Conservation (phyloP, 805 yeast species). For the Peterozyma toletana region DNA sequence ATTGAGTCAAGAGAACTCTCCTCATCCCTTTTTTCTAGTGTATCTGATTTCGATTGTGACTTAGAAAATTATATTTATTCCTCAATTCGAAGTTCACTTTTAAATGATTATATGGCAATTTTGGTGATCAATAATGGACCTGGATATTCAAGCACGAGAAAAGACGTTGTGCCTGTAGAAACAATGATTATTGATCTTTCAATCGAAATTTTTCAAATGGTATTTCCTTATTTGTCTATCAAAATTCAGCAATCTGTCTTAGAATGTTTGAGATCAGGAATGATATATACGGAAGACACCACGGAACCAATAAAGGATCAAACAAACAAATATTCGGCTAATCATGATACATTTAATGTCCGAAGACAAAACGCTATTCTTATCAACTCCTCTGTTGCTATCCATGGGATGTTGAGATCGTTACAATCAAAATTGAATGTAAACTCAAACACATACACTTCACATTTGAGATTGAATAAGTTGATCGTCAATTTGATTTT, state of each 20-base stretch:
- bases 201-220: slow-evolving; percentile 63
- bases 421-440: slow-evolving; percentile 16
- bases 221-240: slow-evolving; percentile 64
- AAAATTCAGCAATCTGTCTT: slow-evolving; percentile 85
- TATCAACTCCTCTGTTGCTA: slow-evolving; percentile 56
- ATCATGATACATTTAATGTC: slow-evolving; percentile 4
- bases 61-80: slow-evolving; percentile 23
- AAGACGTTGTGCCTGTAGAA: slow-evolving; percentile 33
- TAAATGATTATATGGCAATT: slow-evolving; percentile 32
- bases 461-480: slow-evolving; percentile 13
- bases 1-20: slow-evolving; percentile 23
- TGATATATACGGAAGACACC: slow-evolving; percentile 34
- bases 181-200: slow-evolving; percentile 68
- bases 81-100: slow-evolving; percentile 32
- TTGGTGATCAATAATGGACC: slow-evolving; percentile 9
- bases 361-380: slow-evolving; percentile 37
- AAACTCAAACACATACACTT: background rate
- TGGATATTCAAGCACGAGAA: slow-evolving; percentile 27
- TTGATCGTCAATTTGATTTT: slow-evolving; percentile 16
- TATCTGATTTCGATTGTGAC: slow-evolving; percentile 22
- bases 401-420: slow-evolving; percentile 41
- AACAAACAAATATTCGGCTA: slow-evolving; percentile 8
- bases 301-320: slow-evolving; percentile 11
- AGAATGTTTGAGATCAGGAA: slow-evolving; percentile 60
- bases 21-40: slow-evolving; percentile 16